Evolutionary conservation across 768 basidiomycete genomes (phyloP).

Genomic region (Russula earlei): DNA sequence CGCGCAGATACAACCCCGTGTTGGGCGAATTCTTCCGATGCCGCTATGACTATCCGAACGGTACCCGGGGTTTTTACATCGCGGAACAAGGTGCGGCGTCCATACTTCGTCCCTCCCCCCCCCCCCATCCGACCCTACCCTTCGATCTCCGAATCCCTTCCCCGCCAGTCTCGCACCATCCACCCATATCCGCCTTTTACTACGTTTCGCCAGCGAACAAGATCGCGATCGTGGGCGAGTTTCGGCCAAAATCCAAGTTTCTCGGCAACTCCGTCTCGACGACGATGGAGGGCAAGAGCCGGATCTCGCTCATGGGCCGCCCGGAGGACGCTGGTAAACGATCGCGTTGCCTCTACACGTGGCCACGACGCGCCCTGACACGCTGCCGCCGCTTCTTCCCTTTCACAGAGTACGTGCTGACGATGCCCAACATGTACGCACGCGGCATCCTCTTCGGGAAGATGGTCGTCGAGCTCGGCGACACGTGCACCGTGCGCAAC

Average conservation of each 20-base stretch:
- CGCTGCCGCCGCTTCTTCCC: not conserved
- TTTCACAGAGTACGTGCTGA: constrained; percentile 65
- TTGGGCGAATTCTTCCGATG: constrained; percentile 98
- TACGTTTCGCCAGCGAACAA: constrained; percentile 89
- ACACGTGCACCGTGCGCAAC: constrained; percentile 78
- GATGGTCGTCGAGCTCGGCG: constrained; percentile 95
- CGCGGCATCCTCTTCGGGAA: constrained; percentile 81
- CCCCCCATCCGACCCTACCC: not conserved
- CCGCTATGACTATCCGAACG: constrained; percentile 84
- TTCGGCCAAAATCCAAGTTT: constrained; percentile 93
- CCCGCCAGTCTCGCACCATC: constrained; percentile 86
- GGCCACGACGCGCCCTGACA: not conserved
- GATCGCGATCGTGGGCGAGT: constrained; percentile 80
- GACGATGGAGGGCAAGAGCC: constrained; percentile 92
- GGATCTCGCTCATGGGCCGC: constrained; percentile 71
- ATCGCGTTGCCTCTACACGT: constrained; percentile 24
- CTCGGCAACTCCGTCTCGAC: constrained; percentile 96
- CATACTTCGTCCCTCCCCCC: not conserved
- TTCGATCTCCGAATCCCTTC: not conserved
- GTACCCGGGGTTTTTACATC: constrained; percentile 91
- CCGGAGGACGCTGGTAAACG: constrained; percentile 83
- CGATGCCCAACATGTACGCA: constrained; percentile 98
- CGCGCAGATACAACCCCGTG: constrained; percentile 82
- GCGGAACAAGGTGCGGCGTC: constrained; percentile 76
- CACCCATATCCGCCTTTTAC: constrained; percentile 91